phyloP scores from a whole-genome alignment of 805 yeast species.

The Blastobotrys robertii region DNA sequence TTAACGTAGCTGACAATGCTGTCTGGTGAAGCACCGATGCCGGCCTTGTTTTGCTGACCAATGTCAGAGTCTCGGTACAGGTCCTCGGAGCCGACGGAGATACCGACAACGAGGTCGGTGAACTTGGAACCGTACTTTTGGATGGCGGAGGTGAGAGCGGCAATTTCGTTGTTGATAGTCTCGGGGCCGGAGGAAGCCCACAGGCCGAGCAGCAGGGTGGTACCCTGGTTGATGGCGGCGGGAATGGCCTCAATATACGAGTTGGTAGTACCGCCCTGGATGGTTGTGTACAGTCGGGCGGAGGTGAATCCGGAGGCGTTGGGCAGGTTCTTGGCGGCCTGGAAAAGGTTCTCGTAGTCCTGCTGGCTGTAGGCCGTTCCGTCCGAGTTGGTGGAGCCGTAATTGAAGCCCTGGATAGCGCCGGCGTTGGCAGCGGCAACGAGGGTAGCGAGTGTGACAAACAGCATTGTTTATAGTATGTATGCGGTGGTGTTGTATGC shows the following conservation, averaged over 20 bases:
- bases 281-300: slow-evolving; percentile 17
- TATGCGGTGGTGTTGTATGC: too few relatives aligned
- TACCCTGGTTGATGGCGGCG: slow-evolving; percentile 14
- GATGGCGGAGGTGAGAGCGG: slow-evolving; percentile 14
- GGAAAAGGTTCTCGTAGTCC: slow-evolving; percentile 13
- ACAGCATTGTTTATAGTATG: too few relatives aligned
- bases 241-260: slow-evolving; percentile 15
- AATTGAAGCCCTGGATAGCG: slow-evolving; percentile 15
- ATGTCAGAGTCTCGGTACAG: slow-evolving; percentile 50
- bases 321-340: slow-evolving; percentile 10
- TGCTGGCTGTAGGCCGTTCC: slow-evolving; percentile 11
- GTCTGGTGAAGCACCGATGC: slow-evolving; percentile 52
- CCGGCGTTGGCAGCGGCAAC: slow-evolving; percentile 11
- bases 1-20: slow-evolving; percentile 46
- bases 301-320: slow-evolving; percentile 13
- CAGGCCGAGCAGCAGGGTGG: slow-evolving; percentile 14
- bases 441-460: slow-evolving; percentile 2
- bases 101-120: slow-evolving; percentile 39
- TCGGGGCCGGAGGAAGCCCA: slow-evolving; percentile 16
- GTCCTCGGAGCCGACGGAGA: slow-evolving; percentile 83
- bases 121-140: slow-evolving; percentile 12
- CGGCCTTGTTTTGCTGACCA: slow-evolving; percentile 53
- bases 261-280: slow-evolving; percentile 16
- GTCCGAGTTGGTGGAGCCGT: slow-evolving; percentile 9
- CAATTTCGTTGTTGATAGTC: slow-evolving; percentile 12